Evolutionary conservation across 2,329 filamentous ascomycete species (phyloP).

Genomic region (Tricladium varicosporioides): DNA sequence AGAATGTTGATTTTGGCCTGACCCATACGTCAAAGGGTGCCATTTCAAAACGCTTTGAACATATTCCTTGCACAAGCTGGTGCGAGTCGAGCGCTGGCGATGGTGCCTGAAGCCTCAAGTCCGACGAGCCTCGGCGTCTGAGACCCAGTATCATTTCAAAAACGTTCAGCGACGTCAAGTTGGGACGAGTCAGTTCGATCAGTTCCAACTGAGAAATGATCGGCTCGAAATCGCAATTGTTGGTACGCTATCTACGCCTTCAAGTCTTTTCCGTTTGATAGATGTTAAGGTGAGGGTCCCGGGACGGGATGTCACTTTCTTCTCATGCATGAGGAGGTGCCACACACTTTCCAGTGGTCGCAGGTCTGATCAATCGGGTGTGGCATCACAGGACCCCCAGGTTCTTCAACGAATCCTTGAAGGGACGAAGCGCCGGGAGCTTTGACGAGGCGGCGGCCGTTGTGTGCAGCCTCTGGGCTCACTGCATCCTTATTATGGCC

Average conservation of each 20-base stretch:
- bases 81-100: background rate
- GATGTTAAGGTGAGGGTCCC: too few relatives aligned
- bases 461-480: slow-evolving; percentile 2
- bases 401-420: slow-evolving; percentile 17
- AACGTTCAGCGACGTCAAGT: too few relatives aligned
- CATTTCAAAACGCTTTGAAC: background rate
- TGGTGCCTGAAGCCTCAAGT: background rate
- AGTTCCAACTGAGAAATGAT: background rate
- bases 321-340: too few relatives aligned
- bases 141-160: too few relatives aligned
- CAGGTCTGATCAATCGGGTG: background rate
- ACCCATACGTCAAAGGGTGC: background rate
- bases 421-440: slow-evolving; percentile 21
- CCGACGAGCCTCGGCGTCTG: background rate
- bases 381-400: background rate
- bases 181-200: background rate
- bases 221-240: background rate
- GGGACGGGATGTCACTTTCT: too few relatives aligned
- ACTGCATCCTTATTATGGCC: background rate
- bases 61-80: background rate
- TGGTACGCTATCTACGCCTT: too few relatives aligned
- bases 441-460: slow-evolving; percentile 13
- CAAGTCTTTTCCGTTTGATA: too few relatives aligned
- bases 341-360: background rate
- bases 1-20: too few relatives aligned